Evolutionary conservation across 2,329 filamentous ascomycete species (phyloP).

Genomic region (Nemania abortiva): DNA sequence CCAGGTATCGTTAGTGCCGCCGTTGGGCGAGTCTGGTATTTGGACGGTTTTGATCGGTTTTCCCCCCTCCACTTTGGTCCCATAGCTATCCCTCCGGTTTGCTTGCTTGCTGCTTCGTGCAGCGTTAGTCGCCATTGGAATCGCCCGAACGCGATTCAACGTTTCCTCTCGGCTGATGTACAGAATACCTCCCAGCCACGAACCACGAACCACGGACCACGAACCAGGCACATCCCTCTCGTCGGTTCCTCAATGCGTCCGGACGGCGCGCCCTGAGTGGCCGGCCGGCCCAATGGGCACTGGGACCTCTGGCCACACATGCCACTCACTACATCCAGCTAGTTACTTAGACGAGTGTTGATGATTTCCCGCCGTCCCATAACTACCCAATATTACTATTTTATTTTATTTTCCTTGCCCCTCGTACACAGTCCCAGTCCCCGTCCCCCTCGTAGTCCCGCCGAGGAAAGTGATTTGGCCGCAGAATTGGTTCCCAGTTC

Average conservation of each 20-base stretch:
- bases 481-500: conserved; percentile 54
- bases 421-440: not conserved
- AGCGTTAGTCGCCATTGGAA: conserved; percentile 56
- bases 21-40: conserved; percentile 36
- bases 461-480: conserved; percentile 56
- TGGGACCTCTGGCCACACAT: conserved; percentile 3
- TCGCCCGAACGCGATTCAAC: conserved; percentile 48
- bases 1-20: conserved; percentile 39
- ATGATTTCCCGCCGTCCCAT: conserved; percentile 37
- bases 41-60: conserved; percentile 44
- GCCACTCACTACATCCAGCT: conserved; percentile 25
- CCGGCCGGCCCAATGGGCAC: conserved; percentile 47
- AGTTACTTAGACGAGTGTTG: conserved; percentile 42
- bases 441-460: conserved; percentile 45
- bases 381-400: conserved; percentile 34
- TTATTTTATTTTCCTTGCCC: conserved; percentile 38
- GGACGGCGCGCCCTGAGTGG: conserved; percentile 44
- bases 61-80: conserved; percentile 51
- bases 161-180: conserved; percentile 44
- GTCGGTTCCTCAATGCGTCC: conserved; percentile 44
- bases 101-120: conserved; percentile 50
- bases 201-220: conserved; percentile 25
- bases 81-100: conserved; percentile 48
- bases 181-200: conserved; percentile 5
- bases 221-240: conserved; percentile 56